Conservation (phyloP, 2,329 filamentous ascomycete genomes). For the Mycosphaerelloides madeirae region DNA sequence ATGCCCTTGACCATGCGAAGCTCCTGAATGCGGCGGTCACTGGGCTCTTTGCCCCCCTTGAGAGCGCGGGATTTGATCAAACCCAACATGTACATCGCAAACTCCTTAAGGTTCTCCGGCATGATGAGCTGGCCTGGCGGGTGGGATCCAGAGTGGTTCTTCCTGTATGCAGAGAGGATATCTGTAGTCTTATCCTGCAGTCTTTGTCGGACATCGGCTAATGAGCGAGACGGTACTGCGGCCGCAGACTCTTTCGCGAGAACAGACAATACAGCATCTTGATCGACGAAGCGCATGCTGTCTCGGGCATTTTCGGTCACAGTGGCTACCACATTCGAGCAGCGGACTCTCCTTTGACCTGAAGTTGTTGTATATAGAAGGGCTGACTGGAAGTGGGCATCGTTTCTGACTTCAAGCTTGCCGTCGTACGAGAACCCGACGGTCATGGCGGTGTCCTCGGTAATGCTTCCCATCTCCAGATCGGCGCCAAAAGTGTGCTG, state of each 20-base stretch:
- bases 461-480: slow-evolving; percentile 85
- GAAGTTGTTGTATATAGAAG: slow-evolving; percentile 88
- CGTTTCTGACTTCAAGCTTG: slow-evolving; percentile 91
- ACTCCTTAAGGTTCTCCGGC: slow-evolving; percentile 92
- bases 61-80: slow-evolving; percentile 87
- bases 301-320: slow-evolving; percentile 82
- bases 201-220: slow-evolving; percentile 80
- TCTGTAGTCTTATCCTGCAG: slow-evolving; percentile 91
- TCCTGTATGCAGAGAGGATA: slow-evolving; percentile 85
- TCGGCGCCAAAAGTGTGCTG: slow-evolving; percentile 95
- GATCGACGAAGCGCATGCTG: slow-evolving; percentile 86
- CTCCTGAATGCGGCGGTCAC: slow-evolving; percentile 85
- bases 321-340: slow-evolving; percentile 87
- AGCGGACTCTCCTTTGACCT: slow-evolving; percentile 84
- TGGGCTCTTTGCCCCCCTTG: slow-evolving; percentile 85
- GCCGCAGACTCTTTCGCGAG: slow-evolving; percentile 90
- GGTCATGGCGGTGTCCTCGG: slow-evolving; percentile 87
- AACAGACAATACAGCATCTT: slow-evolving; percentile 84
- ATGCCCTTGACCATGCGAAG: slow-evolving; percentile 86
- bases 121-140: slow-evolving; percentile 90
- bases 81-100: slow-evolving; percentile 91
- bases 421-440: slow-evolving; percentile 94
- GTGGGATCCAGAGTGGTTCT: slow-evolving; percentile 81
- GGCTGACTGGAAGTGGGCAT: slow-evolving; percentile 95
- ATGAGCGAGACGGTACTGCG: slow-evolving; percentile 65